Percentiles rank a stretch among this genome's conserved stretches.
phyloP scores from a whole-genome alignment of 305 asterid species.

The Fraxinus xanthoxyloides region DNA sequence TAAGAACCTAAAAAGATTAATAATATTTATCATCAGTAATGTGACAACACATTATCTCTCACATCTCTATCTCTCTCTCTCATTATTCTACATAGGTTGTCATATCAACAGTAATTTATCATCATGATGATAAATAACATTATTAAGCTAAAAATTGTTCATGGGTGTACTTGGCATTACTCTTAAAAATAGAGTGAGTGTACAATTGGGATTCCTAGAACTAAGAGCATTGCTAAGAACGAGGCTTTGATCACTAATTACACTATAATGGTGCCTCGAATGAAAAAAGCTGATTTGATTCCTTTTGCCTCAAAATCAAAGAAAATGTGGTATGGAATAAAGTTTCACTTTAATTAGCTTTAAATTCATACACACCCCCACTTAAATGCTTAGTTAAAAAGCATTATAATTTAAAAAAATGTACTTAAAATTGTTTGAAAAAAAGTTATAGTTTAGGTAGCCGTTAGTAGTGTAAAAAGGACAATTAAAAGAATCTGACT shows the following conservation, averaged over 20 bases:
- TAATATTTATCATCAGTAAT: too few relatives aligned
- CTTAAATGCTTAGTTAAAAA: background rate
- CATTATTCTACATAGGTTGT: too few relatives aligned
- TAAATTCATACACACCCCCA: conserved; percentile 14
- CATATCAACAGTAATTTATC: too few relatives aligned
- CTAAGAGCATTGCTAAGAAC: conserved; percentile 45
- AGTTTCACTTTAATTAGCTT: conserved; percentile 30
- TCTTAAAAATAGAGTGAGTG: conserved; percentile 22
- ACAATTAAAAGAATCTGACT: too few relatives aligned
- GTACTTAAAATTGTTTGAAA: background rate
- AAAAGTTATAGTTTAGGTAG: background rate
- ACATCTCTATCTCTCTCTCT: too few relatives aligned
- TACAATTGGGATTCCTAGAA: conserved; percentile 39
- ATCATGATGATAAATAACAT: too few relatives aligned
- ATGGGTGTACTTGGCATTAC: background rate
- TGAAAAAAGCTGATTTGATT: conserved; percentile 47
- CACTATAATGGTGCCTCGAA: conserved; percentile 35
- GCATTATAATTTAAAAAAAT: background rate
- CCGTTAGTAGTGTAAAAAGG: background rate
- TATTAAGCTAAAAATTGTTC: too few relatives aligned
- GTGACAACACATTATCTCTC: too few relatives aligned
- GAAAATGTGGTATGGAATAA: conserved; percentile 37
- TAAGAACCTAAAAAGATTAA: too few relatives aligned
- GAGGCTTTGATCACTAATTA: conserved; percentile 36
- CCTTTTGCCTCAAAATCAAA: conserved; percentile 37